These are phyloP conservation scores for Raffaelea deltoideospora DNA, from an alignment of 2,329 filamentous ascomycete species.

Conservation along the genomic window DNA sequence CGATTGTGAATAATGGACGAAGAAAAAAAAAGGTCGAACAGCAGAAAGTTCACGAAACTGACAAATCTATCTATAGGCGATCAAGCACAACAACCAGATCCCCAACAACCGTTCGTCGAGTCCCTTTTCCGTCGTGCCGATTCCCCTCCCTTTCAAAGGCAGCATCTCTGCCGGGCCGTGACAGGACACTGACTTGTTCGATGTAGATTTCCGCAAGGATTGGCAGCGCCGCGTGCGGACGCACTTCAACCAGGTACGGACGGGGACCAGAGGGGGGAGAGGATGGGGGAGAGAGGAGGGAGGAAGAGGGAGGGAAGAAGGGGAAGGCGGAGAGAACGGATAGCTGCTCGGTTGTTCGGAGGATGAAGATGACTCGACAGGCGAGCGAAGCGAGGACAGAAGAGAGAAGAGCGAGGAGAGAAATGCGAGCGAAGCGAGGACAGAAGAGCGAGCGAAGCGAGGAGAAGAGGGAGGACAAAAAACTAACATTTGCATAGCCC, in stretches of 20 bases:
- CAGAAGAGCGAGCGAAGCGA: neutral
- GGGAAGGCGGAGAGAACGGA: neutral
- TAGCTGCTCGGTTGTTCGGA: no score
- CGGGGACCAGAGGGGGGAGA: neutral
- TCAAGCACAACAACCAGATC: conserved; percentile 99
- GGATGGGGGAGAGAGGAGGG: neutral
- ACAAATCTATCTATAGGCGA: no score
- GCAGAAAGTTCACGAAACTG: no score
- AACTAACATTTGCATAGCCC: conserved; percentile 44
- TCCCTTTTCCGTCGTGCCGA: conserved; percentile 15
- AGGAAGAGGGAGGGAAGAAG: neutral
- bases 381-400: neutral
- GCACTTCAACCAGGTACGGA: conserved; percentile 97
- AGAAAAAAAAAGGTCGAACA: no score
- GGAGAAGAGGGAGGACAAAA: neutral
- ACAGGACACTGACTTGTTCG: conserved; percentile 21
- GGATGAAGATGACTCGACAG: no score
- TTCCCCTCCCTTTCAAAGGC: neutral
- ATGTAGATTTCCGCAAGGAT: conserved; percentile 94
- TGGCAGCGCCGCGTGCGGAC: conserved; percentile 98
- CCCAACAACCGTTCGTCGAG: conserved; percentile 72
- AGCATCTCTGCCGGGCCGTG: neutral
- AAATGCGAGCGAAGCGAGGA: neutral
- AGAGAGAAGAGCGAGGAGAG: conserved; percentile 1
- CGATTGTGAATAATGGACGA: no score